Base-by-base conservation (phyloP, 1,284 basidiomycete species). In the Pascua guehoae region DNA sequence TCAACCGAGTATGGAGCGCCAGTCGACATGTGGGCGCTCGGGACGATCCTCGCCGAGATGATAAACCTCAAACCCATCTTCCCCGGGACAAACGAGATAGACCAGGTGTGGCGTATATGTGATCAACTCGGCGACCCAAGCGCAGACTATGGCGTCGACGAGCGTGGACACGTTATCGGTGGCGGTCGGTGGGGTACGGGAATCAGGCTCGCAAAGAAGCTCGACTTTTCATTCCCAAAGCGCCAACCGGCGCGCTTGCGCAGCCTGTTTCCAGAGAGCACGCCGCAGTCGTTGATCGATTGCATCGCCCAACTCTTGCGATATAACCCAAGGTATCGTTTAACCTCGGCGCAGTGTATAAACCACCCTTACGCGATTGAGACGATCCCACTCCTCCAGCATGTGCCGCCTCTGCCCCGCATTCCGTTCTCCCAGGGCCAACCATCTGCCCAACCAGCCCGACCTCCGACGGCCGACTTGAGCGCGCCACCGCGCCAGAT, bases 21-120 rank as follows among this genome's bases (percentile, higher is more conserved):
- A 0, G 95, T 99, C 40, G 96, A 99, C 75, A 91, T 98, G 88
- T 99, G 96, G 96, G 96, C 96, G 1, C 80, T 99, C 47, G 96
- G 96, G 18, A 95, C 96, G 5, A 99, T 99, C 74, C 87, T 98
- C 81, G 91, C 94, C 9, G 96, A 99, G 77, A 83, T 98, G 55
- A 84, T 97, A 76, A 98, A 93, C 70, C 83, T 99, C 60, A 88
- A 91, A 65, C 95, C 96, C 0, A 81, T 99, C 36, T 98, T 99
- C 75, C 95, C 96, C n/a, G 96, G 96, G n/a, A 85, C 87, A 55
- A 88, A 87, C 73, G 94, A 97, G 75, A 82, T 92, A 49, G 95
- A 98, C 78, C 96, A 98, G 76, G 86, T 98, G 24, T 85, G 84
- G 57, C 83, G 87, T 71, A 97, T 98, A 57, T 90, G 88, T 67